phyloP scores from a whole-genome alignment of 441 rosid genomes.

The Populus hybrid region DNA sequence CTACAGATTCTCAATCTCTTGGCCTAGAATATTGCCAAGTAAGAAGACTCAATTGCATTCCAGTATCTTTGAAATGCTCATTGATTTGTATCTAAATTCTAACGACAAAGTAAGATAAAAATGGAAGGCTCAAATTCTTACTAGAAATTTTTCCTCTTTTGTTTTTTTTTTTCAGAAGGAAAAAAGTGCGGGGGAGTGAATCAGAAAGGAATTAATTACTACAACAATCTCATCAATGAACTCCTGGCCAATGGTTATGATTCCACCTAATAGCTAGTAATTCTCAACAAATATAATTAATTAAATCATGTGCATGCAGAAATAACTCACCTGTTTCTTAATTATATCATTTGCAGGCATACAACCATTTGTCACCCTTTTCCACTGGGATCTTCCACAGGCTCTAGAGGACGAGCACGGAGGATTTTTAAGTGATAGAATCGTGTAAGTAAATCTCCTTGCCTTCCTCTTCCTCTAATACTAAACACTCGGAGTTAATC shows the following conservation, averaged over 20 bases:
- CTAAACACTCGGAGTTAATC: neutral
- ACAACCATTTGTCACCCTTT: too few species aligned
- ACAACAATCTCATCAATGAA: neutral
- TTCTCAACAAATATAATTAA: neutral
- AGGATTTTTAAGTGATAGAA: neutral
- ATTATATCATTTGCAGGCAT: too few species aligned
- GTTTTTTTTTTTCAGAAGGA: neutral
- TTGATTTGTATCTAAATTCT: too few species aligned
- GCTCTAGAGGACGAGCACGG: too few species aligned
- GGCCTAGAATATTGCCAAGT: conserved; percentile 14
- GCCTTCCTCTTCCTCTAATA: neutral
- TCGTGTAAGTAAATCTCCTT: neutral
- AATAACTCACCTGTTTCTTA: neutral
- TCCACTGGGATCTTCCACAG: too few species aligned
- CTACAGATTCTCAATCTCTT: conserved; percentile 15
- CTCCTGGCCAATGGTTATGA: neutral
- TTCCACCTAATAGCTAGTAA: neutral
- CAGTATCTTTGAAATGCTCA: too few species aligned
- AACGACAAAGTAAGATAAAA: too few species aligned
- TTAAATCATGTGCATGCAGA: neutral
- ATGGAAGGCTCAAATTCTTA: too few species aligned
- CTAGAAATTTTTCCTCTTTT: too few species aligned
- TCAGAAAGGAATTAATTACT: neutral
- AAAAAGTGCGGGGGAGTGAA: neutral
- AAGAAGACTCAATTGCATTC: neutral